Base-by-base conservation (phyloP, 306 rosid species). In the Cucurbita moschata region DNA sequence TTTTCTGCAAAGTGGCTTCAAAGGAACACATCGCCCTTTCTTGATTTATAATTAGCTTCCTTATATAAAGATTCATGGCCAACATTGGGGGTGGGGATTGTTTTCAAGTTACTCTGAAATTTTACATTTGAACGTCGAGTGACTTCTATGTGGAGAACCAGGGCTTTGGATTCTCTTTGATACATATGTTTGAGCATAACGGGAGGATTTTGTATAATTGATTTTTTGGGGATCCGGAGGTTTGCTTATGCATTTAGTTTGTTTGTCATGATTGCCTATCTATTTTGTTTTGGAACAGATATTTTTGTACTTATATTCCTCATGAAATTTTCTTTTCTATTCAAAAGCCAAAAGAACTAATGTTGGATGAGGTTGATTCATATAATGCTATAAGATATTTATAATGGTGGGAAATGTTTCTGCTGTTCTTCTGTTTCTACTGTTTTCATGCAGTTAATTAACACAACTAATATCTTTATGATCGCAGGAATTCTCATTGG, bases 401-500 rank as follows among this genome's bases (percentile, higher is more conserved):
- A 16, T 13, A 43, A 43, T 44, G 15, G 54, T n/a, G n/a, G 53
- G 54, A 10, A 66, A 44, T 66, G 54, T 43, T 44, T 7, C 51
- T 44, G 30, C 71, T 65, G 56, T 44, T 73, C 56, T 50, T 11
- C 42, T 51, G 43, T 56, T 13, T 49, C 3, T 44, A 47, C 47
- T 5, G 0, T 69, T 80, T 23, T 38, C 46, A 72, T 71, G 77
- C 79, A 42, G 72, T 71, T 38, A 35, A 30, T 30, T 19, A 5
- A 5, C 66, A 38, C 51, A 23, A 52, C 1, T 69, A 35, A 11
- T 67, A 7, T 23, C 56, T 35, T 59, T 14, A 53, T 70, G 69
- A 74, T 70, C 67, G 79, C 86, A 94, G 98, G 92, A 94, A 49
- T 86, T 94, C 81, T 94, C 97, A 5, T 89, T 87, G 0, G 95